A percentile compares a stretch with the other conserved stretches of the same genome.
Evolutionary conservation across 1,284 basidiomycete genomes (phyloP).

Genomic region (Sanghuangporus weigelae): DNA sequence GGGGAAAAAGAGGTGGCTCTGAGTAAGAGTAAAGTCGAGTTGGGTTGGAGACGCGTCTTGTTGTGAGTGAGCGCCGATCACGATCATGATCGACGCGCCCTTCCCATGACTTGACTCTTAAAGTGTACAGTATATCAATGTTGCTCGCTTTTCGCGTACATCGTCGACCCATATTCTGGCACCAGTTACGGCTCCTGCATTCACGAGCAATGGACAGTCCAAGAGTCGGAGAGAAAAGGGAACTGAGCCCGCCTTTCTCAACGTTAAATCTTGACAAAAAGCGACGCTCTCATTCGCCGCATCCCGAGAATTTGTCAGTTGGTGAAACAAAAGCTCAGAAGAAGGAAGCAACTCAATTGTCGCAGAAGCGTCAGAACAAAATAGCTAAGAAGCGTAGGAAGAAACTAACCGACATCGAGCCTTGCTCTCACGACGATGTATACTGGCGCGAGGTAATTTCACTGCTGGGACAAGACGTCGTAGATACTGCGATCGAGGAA

Average conservation of each 20-base stretch:
- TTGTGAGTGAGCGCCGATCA: not conserved
- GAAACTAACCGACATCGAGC: constrained; percentile 43
- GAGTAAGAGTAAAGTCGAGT: not conserved
- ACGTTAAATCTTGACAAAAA: constrained; percentile 1
- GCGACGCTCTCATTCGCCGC: constrained; percentile 11
- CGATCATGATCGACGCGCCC: not conserved
- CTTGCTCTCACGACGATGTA: constrained; percentile 71
- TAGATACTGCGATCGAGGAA: constrained; percentile 44
- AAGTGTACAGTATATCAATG: not conserved
- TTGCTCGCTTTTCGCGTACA: constrained; percentile 1
- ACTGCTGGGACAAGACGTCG: constrained; percentile 59
- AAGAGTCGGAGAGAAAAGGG: constrained; percentile 12
- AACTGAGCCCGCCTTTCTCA: constrained; percentile 1
- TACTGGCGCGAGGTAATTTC: constrained; percentile 65
- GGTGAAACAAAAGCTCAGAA: not conserved
- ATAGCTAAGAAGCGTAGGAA: constrained; percentile 20
- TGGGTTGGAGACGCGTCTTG: not conserved
- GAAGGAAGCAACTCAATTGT: not conserved
- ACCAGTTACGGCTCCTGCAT: not conserved
- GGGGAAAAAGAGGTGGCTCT: not conserved
- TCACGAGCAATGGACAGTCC: not conserved
- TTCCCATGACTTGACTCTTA: not conserved
- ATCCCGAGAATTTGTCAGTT: not conserved
- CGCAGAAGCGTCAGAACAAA: constrained; percentile 10
- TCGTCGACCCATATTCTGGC: not conserved